These are phyloP conservation scores for Rhynchospora tenuis DNA, from an alignment of 176 grass and related monocot species.

Conservation along the genomic window DNA sequence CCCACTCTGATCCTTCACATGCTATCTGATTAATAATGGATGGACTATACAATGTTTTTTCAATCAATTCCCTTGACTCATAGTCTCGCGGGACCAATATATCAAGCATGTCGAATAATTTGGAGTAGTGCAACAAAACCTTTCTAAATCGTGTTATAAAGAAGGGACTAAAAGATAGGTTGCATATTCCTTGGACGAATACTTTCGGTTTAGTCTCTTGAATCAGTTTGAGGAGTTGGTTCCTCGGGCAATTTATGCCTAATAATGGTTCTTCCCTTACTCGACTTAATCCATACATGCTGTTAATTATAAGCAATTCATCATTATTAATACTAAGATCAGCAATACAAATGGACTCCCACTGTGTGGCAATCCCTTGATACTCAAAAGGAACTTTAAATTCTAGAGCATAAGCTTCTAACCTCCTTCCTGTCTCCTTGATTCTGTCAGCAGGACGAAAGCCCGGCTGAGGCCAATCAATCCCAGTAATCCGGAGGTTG, in stretches of 20 bases:
- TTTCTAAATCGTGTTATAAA: slow-evolving; percentile 34
- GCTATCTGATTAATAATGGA: slow-evolving; percentile 6
- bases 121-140: slow-evolving; percentile 36
- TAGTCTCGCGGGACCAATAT: slow-evolving; percentile 24
- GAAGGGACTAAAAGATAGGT: slow-evolving; percentile 33
- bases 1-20: slow-evolving; percentile 27
- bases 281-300: slow-evolving; percentile 24
- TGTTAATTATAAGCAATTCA: neutral
- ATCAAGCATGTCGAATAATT: slow-evolving; percentile 45
- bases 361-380: slow-evolving; percentile 29
- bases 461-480: slow-evolving; percentile 29
- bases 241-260: slow-evolving; percentile 25
- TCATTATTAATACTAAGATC: slow-evolving; percentile 28
- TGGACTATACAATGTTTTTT: neutral
- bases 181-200: slow-evolving; percentile 25
- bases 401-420: slow-evolving; percentile 29
- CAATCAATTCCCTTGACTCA: slow-evolving; percentile 15
- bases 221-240: slow-evolving; percentile 30
- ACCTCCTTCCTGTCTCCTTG: slow-evolving; percentile 34
- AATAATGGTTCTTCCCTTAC: slow-evolving; percentile 21
- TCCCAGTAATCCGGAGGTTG: slow-evolving; percentile 34
- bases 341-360: slow-evolving; percentile 27
- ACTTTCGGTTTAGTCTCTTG: slow-evolving; percentile 32
- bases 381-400: slow-evolving; percentile 36
- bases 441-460: slow-evolving; percentile 25